Percentiles rank a stretch among this genome's conserved stretches.
Conservation (phyloP, 2,329 filamentous ascomycete genomes). For the Stenocarpella maydis region DNA sequence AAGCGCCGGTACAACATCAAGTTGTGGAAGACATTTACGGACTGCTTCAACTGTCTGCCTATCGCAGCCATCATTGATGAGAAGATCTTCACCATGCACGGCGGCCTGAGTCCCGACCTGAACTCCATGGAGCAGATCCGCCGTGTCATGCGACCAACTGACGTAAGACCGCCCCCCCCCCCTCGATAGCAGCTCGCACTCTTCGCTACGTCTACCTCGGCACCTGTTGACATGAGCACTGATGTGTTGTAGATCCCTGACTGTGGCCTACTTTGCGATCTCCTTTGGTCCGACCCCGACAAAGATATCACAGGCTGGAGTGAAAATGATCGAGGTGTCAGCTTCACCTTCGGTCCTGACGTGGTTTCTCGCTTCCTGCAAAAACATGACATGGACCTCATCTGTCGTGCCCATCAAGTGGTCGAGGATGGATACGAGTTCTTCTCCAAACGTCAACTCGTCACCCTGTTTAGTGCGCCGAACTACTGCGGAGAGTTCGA, state of each 20-base stretch:
- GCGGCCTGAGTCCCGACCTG: slow-evolving; percentile 93
- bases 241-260: slow-evolving; percentile 82
- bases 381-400: slow-evolving; percentile 99
- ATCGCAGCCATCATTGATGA: slow-evolving; percentile 99
- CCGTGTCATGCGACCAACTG: slow-evolving; percentile 97
- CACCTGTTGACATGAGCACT: slow-evolving; percentile 4
- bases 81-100: slow-evolving; percentile 99
- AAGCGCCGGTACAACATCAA: slow-evolving; percentile 99
- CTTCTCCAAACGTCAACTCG: slow-evolving; percentile 97
- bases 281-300: slow-evolving; percentile 98
- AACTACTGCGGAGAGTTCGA: slow-evolving; percentile 99
- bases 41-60: slow-evolving; percentile 98
- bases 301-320: slow-evolving; percentile 99
- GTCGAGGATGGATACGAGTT: slow-evolving; percentile 99
- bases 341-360: slow-evolving; percentile 97
- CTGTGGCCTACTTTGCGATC: slow-evolving; percentile 95
- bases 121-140: slow-evolving; percentile 99
- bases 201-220: neutral
- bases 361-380: slow-evolving; percentile 97
- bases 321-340: slow-evolving; percentile 98
- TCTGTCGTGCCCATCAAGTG: slow-evolving; percentile 97
- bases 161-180: slow-evolving; percentile 72
- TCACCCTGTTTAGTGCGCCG: slow-evolving; percentile 96
- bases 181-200: neutral
- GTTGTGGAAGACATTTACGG: slow-evolving; percentile 99